These are phyloP conservation scores for Biscutella laevigata DNA, from an alignment of 441 rosid genomes.

Conservation along the genomic window DNA sequence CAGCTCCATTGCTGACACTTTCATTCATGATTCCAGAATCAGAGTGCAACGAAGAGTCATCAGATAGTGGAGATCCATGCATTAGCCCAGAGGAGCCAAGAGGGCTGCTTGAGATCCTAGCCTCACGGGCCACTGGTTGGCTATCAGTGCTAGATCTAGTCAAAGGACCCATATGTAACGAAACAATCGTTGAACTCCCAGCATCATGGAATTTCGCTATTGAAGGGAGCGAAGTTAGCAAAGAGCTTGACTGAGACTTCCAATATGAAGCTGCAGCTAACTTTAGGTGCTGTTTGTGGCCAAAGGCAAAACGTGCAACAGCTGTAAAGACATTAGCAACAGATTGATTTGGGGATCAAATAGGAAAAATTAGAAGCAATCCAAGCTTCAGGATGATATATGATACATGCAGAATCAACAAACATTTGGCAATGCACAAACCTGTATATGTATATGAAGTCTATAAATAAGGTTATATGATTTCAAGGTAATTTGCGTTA, in stretches of 20 bases:
- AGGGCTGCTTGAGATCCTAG: constrained; percentile 85
- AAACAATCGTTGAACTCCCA: constrained; percentile 59
- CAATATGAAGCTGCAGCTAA: constrained; percentile 76
- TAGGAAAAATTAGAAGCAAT: neutral
- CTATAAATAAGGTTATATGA: constrained; percentile 1
- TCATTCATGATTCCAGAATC: constrained; percentile 81
- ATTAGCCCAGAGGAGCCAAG: constrained; percentile 71
- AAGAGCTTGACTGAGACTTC: constrained; percentile 79
- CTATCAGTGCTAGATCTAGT: constrained; percentile 71
- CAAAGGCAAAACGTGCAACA: constrained; percentile 89
- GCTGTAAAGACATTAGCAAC: constrained; percentile 47
- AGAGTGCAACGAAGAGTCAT: constrained; percentile 93
- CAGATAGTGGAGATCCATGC: constrained; percentile 96
- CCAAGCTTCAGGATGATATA: neutral
- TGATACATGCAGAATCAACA: constrained; percentile 6
- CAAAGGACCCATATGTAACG: constrained; percentile 72
- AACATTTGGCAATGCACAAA: constrained; percentile 14
- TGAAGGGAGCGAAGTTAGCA: constrained; percentile 76
- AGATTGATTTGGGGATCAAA: constrained; percentile 16
- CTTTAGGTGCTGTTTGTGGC: constrained; percentile 92
- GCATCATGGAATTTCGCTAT: constrained; percentile 63
- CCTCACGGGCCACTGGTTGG: constrained; percentile 54
- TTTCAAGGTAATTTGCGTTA: neutral
- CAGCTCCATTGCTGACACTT: constrained; percentile 70
- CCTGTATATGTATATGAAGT: neutral